Base-by-base conservation (phyloP, 345 rosid genomes). In the Pistacia atlantica region DNA sequence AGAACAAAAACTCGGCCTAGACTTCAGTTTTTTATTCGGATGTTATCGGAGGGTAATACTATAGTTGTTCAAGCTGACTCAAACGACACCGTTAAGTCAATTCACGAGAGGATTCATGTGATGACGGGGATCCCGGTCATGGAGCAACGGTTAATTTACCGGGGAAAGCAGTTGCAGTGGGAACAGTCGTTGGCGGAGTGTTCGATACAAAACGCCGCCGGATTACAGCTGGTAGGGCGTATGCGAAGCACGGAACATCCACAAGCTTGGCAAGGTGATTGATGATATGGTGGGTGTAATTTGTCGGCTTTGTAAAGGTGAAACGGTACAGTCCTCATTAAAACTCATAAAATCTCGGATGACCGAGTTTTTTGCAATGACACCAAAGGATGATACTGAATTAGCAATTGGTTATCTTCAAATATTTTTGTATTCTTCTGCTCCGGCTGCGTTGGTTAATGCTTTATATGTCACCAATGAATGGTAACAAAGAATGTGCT, bases 191-290 rank as follows among this genome's bases (percentile, higher is more conserved):
- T 96, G 5, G 83, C 88, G 5, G 87, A 90, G 46, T 96, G 93
- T 51, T 80, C 85, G 0, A 85, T 93, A 2, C 89, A 92, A 66
- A 90, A 91, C 16, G 99, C 93, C 61, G 88, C 97, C 0, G 86
- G 86, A 0, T 88, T 96, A 8, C 92, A 92, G 2, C 83, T 96
- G 6, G 95, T 90, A 0, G 98, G 92, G 18, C 78, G 97, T 28
- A 88, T 96, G 97, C 86, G 93, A 31, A 91, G 97, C 81, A 92
- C 97, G 0, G 84, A 83, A 65, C 88, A 91, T 68, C 98, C 99
- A 0, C 89, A 89, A 31, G 89, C 98, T 65, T 93, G 95, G 84
- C 97, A 88, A 65, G 67, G 67, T 88, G 18, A 81, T 92, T 3
- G 92, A 89, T 8, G 94, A 87, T 52, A 84, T 96, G 88, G 85